Base-by-base conservation (phyloP, 2,329 filamentous ascomycete species). In the Cercospora sp. region DNA sequence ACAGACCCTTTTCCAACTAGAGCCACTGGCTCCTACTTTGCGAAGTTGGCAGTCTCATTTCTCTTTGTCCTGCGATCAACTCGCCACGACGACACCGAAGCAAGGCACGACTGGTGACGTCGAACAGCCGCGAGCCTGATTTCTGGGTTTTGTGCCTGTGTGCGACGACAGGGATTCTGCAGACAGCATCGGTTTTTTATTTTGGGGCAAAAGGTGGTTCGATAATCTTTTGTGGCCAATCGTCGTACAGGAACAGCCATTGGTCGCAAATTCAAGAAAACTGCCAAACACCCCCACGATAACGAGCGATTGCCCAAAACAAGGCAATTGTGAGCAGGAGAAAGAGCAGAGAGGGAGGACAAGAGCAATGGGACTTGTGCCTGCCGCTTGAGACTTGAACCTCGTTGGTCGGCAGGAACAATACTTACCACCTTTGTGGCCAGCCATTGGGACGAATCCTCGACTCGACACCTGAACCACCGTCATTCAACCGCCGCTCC, bases 351-450 rank as follows among this genome's bases (percentile, higher is more conserved):
- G 28, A 8, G 9, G 23, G 20, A 33, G 5, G 39, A 28, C 39
- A 33, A 48, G 60, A 33, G 60, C 48, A 36, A 63, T 63, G 45
- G 45, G 26, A 23, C 33, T 33, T 20, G 39, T 33, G 36, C 26
- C 60, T 51, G 60, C 42, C n/a, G 18, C 85, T 0, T 33, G 55
- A 53, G 9, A 60, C 42, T 10, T n/a, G 36, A 45, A 60, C 30
- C 39, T n/a, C 28, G 55, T 28, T 60, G 31, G 26, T 18, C 48
- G 33, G 23, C 28, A 67, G 9, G 31, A 57, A 64, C 53, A 42
- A 61, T 42, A 58, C 18, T 16, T 48, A 51, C 42, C 23, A 26
- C 58, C 33, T 13, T 31, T 16, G 48, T 42, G 36, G 36, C n/a
- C 36, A 48, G 42, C 51, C 66, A 28, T 53, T 51, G 55, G 55